These are phyloP conservation scores for Ceratocystiopsis minuta DNA, from an alignment of 2,329 filamentous ascomycete genomes.

Conservation along the genomic window DNA sequence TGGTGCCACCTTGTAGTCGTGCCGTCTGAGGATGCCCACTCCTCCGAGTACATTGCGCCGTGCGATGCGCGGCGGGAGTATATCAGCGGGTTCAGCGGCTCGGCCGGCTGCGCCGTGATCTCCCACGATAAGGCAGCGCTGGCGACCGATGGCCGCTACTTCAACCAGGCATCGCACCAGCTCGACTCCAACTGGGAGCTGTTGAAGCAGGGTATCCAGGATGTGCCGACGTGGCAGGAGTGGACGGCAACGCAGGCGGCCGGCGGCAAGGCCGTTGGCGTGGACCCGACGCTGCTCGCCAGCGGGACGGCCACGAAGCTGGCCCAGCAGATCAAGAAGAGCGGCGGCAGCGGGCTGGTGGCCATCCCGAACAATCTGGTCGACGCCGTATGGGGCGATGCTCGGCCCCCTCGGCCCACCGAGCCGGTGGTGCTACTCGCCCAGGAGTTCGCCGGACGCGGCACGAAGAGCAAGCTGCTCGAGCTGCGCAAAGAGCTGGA, in stretches of 20 bases:
- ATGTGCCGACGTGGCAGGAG: slow-evolving; percentile 94
- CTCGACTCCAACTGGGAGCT: slow-evolving; percentile 82
- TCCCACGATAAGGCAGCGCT: slow-evolving; percentile 73
- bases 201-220: slow-evolving; percentile 80
- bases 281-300: slow-evolving; percentile 78
- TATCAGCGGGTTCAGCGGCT: slow-evolving; percentile 88
- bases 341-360: slow-evolving; percentile 58
- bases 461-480: slow-evolving; percentile 62
- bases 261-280: slow-evolving; percentile 71
- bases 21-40: slow-evolving; percentile 91
- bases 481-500: slow-evolving; percentile 81
- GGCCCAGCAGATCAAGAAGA: slow-evolving; percentile 70
- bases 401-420: slow-evolving; percentile 55
- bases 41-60: slow-evolving; percentile 94
- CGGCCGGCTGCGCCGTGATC: slow-evolving; percentile 80
- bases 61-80: slow-evolving; percentile 83
- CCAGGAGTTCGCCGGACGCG: slow-evolving; percentile 62
- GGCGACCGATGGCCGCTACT: slow-evolving; percentile 91
- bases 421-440: slow-evolving; percentile 58
- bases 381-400: slow-evolving; percentile 70
- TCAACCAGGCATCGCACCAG: slow-evolving; percentile 87
- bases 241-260: slow-evolving; percentile 81
- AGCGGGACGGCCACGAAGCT: slow-evolving; percentile 48
- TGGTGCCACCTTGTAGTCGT: slow-evolving; percentile 55
- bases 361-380: slow-evolving; percentile 68